Evolutionary conservation across 2,329 filamentous ascomycete species (phyloP).

Genomic region (Lecanoromycetidae sp.): DNA sequence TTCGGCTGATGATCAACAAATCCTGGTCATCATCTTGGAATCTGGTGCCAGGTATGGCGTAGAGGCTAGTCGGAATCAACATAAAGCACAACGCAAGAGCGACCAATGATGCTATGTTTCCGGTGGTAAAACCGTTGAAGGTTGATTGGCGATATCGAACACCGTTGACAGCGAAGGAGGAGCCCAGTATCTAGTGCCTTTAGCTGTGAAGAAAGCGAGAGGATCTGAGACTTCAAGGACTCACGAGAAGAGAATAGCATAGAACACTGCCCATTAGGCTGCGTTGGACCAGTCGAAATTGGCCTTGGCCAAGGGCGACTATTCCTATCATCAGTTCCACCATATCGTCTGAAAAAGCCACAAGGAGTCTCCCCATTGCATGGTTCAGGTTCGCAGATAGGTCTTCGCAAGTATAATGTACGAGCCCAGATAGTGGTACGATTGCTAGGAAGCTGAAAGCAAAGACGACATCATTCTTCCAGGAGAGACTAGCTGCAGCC

Average conservation of each 20-base stretch:
- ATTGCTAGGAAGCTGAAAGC: neutral
- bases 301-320: constrained; percentile 63
- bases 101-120: neutral
- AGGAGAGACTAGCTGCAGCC: neutral
- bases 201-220: neutral
- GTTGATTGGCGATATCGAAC: neutral
- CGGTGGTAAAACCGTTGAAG: neutral
- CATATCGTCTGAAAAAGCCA: neutral
- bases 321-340: constrained; percentile 41
- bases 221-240: neutral
- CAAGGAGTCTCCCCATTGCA: neutral
- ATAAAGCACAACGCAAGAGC: neutral
- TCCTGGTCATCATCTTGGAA: neutral
- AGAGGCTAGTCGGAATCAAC: neutral
- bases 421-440: neutral
- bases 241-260: constrained; percentile 37
- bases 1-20: neutral
- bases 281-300: constrained; percentile 84
- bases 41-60: neutral
- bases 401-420: neutral
- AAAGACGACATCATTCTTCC: neutral
- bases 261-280: constrained; percentile 80
- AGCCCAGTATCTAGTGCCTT: neutral
- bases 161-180: neutral
- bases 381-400: neutral